Evolutionary conservation across 345 rosid genomes (phyloP).

Genomic region (Corchorus capsularis): DNA sequence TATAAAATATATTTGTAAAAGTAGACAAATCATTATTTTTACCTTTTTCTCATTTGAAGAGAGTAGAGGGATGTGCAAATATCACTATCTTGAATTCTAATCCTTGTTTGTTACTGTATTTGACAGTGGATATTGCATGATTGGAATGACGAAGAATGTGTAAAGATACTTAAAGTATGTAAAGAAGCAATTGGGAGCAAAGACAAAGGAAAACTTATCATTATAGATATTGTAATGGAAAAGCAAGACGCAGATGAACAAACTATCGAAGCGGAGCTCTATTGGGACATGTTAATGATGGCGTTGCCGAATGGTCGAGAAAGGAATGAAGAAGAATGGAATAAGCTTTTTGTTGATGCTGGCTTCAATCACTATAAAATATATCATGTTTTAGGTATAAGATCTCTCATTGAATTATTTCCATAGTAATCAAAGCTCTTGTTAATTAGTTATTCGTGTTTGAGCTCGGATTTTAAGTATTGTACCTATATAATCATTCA

Average conservation of each 20-base stretch:
- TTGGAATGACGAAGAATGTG: conserved; percentile 42
- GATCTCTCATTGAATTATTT: conserved; percentile 20
- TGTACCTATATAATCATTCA: too few relatives aligned
- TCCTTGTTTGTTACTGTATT: neutral
- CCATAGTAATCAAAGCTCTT: neutral
- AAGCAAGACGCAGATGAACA: neutral
- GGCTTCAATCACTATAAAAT: conserved; percentile 6
- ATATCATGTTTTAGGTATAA: neutral
- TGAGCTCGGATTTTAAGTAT: too few relatives aligned
- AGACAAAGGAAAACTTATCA: conserved; percentile 29
- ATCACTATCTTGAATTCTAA: too few relatives aligned
- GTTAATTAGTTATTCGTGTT: too few relatives aligned
- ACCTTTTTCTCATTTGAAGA: too few relatives aligned
- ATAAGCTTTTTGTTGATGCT: neutral
- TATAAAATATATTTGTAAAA: too few relatives aligned
- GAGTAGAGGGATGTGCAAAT: too few relatives aligned
- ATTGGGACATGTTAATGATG: conserved; percentile 1
- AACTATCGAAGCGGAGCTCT: too few relatives aligned
- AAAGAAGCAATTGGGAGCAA: conserved; percentile 29
- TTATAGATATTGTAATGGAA: conserved; percentile 29
- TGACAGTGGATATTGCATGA: conserved; percentile 36
- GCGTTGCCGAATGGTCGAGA: conserved; percentile 14
- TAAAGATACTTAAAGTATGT: conserved; percentile 40
- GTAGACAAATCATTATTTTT: too few relatives aligned
- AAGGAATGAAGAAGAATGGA: conserved; percentile 7